Evolutionary conservation across 495 filamentous ascomycete species (phyloP), one percentile per base, ranked within the genome.

Genomic region (Neurospora sp.): DNA sequence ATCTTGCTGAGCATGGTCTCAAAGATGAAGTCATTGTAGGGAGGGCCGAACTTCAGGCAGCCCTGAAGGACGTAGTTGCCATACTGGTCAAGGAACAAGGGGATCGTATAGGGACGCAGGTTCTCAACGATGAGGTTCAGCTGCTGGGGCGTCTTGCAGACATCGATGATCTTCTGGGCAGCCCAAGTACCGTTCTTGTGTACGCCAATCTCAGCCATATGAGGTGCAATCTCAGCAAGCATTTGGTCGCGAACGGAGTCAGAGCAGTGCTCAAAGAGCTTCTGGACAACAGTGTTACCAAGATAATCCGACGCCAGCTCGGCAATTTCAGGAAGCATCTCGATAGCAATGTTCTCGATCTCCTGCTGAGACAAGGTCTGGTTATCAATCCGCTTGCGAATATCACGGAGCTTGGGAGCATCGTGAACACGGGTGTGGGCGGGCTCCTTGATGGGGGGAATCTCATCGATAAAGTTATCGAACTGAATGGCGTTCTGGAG

Each of bases 161-260:
- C 93, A 81, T 99, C 96, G 76, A 98, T 98, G 77, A 99, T 98
- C 88, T 98, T 99, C 83, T 99, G 96, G 0, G 95, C 96, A 73
- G 96, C 96, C 96, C 96, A 99, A 6, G 96, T 99, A 54, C 96
- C 96, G 77, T 99, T 99, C 86, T 99, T 99, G 87, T 99, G 96
- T 44, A 97, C 90, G 72, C 96, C 96, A 82, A 98, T 97, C 81
- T 98, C 95, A 20, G 94, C 94, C 78, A 98, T 88, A 80, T 97
- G 95, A 72, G 94, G 95, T 12, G 93, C 87, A 75, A 98, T 95
- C 78, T 96, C 90, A 10, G 83, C 80, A 41, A 99, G 87, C 96
- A 99, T 99, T 49, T 91, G 89, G 83, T 97, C 93, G 78, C 96
- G 94, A 69, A 94, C 90, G 16, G 88, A 82, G 78, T 98, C 96